These are phyloP conservation scores for Erythrophleum fordii DNA, from an alignment of 306 rosid genomes.

Conservation along the genomic window DNA sequence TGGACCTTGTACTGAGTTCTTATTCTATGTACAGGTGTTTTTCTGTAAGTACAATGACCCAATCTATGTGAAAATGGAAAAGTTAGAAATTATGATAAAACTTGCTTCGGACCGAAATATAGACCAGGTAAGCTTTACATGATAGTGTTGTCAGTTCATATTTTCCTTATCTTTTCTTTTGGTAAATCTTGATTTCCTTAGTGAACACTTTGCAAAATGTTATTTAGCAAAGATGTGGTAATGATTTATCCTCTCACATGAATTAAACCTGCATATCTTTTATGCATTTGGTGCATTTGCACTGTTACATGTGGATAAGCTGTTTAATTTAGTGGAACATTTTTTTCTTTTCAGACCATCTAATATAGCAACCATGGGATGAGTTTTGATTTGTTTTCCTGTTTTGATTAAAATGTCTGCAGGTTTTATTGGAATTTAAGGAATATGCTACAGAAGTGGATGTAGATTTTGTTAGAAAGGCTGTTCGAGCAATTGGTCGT, in stretches of 20 bases:
- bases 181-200: slow-evolving; percentile 2
- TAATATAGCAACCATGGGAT: slow-evolving; percentile 2
- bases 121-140: slow-evolving; percentile 74
- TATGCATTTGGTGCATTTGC: slow-evolving; percentile 3
- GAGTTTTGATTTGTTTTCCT: slow-evolving; percentile 34
- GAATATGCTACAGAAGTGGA: slow-evolving; percentile 99
- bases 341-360: background rate
- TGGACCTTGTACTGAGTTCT: slow-evolving; percentile 14
- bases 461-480: slow-evolving; percentile 96
- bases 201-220: slow-evolving; percentile 4
- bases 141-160: slow-evolving; percentile 23
- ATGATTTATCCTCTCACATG: slow-evolving; percentile 21
- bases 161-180: background rate
- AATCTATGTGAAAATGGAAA: slow-evolving; percentile 97
- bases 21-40: slow-evolving; percentile 70
- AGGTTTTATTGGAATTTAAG: slow-evolving; percentile 97
- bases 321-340: slow-evolving; percentile 9
- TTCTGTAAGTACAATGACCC: slow-evolving; percentile 99
- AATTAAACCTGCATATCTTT: slow-evolving; percentile 22
- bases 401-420: slow-evolving; percentile 40
- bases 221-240: background rate
- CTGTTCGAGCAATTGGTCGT: slow-evolving; percentile 99
- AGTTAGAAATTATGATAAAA: slow-evolving; percentile 97
- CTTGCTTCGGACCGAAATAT: slow-evolving; percentile 96
- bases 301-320: slow-evolving; percentile 12